Evolutionary conservation across 2,329 filamentous ascomycete species (phyloP), one percentile per base, ranked within the genome.

Genomic region (Clarireedia paspali): DNA sequence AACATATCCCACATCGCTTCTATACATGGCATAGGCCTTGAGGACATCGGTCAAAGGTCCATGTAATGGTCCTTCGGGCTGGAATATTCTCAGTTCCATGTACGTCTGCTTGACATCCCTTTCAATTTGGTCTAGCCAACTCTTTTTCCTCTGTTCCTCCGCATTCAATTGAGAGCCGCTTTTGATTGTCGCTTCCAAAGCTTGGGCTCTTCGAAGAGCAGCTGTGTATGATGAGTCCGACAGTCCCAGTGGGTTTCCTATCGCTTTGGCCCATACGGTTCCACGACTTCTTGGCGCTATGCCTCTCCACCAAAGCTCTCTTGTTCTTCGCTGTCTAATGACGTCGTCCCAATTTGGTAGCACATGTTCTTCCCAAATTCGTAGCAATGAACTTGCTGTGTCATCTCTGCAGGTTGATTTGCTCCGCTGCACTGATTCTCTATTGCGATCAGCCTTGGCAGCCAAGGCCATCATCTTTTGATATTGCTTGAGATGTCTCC

Each of bases 261-360:
- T 68, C 10, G 68, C 68, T 27, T 58, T 66, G 7, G 58, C 38
- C 68, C 68, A 70, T 4, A 70, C 68, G n/a, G 46, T 45, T 6
- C 67, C 68, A 55, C 89, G 79, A 67, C 82, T 83, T 56, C 84
- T 78, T 1, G 88, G 84, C 0, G 88, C 83, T 30, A 94, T 78
- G 5, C 89, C 89, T 57, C 83, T 81, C 89, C 89, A 94, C 87
- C 88, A 94, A 47, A 94, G 75, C 64, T 91, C 87, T 38, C 87
- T 78, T 1, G 86, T 89, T 30, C 80, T 75, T 42, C 83, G 82
- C 67, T 89, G 84, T 4, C 79, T 76, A 40, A 89, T 77, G n/a
- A 86, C 85, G 1, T 79, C 77, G 48, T 82, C 80, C 88, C 88
- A 94, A 51, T 89, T 84, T 0, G 87, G 87, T 7, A 94, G 72